Base-by-base conservation (phyloP, 306 rosid genomes). In the Boehmeria nivea region DNA sequence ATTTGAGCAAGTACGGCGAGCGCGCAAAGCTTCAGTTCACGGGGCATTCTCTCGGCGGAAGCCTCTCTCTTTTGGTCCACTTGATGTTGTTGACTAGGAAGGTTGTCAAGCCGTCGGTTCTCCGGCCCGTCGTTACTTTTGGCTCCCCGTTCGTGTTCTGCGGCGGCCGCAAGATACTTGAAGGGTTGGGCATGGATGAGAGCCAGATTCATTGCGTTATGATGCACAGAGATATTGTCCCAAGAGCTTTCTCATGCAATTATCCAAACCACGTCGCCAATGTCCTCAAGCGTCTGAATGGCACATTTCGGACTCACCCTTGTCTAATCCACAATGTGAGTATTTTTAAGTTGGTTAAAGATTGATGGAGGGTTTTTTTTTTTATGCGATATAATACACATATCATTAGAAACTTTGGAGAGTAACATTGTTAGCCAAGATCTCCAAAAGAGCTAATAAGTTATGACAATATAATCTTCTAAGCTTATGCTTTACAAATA, bases 201-300 rank as follows among this genome's bases (percentile, higher is more conserved):
- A 78, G 72, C 56, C 65, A 78, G 11, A 71, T 91, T 48, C 93
- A 73, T 47, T 70, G 83, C 18, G 85, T 87, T n/a, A 73, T 84
- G 77, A 82, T 87, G 98, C 98, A 91, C 23, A 85, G 96, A 77
- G 98, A 91, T 63, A 84, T 91, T 19, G 95, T 91, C 72, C 98
- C 98, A 1, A 82, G 98, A 63, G 96, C 96, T 51, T 91, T 91
- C 81, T 82, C 98, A 56, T 91, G 98, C 81, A 81, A 76, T 62
- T 91, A 87, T 44, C 98, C 98, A 1, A 66, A 87, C 57, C 89
- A 87, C 45, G 89, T 84, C 1, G 84, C 87, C 17, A 51, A 67
- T 0, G 47, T 91, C 60, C 85, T 91, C 53, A 87, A 80, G 71
- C 95, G 98, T 54, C 66, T 91, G 49, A 80, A 66, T 45, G 54